Percentiles rank a stretch among this genome's conserved stretches.
These are phyloP conservation scores for Daldinia sp. DNA, from an alignment of 2,329 filamentous ascomycete species.

Conservation along the genomic window DNA sequence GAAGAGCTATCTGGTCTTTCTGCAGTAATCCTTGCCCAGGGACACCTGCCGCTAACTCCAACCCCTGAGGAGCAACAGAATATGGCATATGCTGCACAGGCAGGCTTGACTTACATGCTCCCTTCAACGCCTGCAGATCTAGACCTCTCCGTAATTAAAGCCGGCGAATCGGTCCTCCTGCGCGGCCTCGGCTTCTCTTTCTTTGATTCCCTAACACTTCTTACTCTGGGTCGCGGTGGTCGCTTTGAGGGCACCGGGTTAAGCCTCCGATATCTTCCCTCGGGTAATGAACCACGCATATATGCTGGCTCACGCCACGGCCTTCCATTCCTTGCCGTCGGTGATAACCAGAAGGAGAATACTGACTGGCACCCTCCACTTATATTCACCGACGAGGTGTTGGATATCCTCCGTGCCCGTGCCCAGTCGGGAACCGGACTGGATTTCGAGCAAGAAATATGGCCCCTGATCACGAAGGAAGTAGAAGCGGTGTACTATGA, in stretches of 20 bases:
- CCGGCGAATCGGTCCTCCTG: not conserved
- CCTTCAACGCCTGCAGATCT: not conserved
- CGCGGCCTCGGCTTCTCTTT: not conserved
- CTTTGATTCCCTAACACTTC: not conserved
- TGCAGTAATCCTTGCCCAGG: not conserved
- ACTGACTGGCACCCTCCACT: not conserved
- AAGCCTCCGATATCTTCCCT: not conserved
- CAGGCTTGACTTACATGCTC: not conserved
- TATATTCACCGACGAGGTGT: not conserved
- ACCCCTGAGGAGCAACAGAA: not conserved
- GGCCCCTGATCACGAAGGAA: not conserved
- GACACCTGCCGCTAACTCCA: not conserved
- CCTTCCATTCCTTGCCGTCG: not conserved
- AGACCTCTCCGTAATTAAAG: not conserved
- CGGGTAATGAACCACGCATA: not conserved
- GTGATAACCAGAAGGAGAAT: not conserved
- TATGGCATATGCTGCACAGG: not conserved
- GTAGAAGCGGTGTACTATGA: conserved; percentile 1
- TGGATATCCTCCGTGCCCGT: not conserved
- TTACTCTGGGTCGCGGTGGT: not conserved
- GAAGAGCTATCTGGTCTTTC: not conserved
- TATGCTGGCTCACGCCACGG: not conserved
- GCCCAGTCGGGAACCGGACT: not conserved
- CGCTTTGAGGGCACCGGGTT: not conserved
- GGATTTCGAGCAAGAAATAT: not conserved